Percentiles rank a stretch among this genome's conserved stretches.
These are phyloP conservation scores for Leccinum uliginosum DNA, from an alignment of 768 basidiomycete species.

Conservation along the genomic window DNA sequence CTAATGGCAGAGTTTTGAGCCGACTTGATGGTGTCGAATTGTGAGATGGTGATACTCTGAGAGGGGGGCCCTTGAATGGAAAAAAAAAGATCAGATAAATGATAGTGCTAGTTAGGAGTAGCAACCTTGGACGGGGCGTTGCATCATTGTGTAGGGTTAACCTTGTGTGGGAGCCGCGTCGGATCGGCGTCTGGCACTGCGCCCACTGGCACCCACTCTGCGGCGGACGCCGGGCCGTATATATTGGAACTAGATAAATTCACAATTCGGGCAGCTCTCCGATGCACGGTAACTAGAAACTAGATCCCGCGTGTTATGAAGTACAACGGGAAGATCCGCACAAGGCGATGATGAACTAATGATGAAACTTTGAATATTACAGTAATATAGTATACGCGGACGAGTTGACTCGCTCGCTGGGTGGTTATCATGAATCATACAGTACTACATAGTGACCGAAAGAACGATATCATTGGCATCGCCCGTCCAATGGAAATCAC, in stretches of 20 bases:
- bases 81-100: background rate
- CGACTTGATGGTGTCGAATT: slow-evolving; percentile 12
- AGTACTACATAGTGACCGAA: too few relatives aligned
- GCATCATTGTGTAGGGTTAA: background rate
- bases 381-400: too few relatives aligned
- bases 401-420: too few relatives aligned
- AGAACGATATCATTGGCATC: background rate
- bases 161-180: background rate
- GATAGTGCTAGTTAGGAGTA: background rate
- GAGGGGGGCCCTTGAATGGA: slow-evolving; percentile 6
- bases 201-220: background rate
- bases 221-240: background rate
- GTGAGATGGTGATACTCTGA: background rate
- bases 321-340: background rate
- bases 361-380: too few relatives aligned
- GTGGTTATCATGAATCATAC: too few relatives aligned
- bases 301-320: background rate
- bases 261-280: background rate
- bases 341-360: background rate
- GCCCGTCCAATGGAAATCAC: too few relatives aligned
- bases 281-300: background rate
- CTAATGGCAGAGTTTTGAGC: slow-evolving; percentile 18
- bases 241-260: background rate
- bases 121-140: slow-evolving; percentile 8
- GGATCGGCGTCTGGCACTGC: background rate